Evolutionary conservation across 2,329 filamentous ascomycete species (phyloP).

Genomic region (Leptographium procerum): DNA sequence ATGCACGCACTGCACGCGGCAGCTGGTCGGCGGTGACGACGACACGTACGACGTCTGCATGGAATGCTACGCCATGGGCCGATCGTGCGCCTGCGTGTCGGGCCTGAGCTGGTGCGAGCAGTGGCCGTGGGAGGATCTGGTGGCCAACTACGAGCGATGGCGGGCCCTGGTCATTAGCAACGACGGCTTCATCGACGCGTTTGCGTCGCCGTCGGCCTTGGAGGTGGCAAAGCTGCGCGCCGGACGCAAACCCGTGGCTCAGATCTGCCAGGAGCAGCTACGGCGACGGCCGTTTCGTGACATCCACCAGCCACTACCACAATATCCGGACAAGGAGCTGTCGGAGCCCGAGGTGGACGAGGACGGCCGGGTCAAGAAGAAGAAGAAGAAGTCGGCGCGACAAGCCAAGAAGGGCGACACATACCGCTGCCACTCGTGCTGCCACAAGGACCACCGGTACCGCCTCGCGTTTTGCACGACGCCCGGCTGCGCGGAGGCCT

Average conservation of each 20-base stretch:
- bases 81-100: constrained; percentile 82
- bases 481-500: constrained; percentile 58
- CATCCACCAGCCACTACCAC: constrained; percentile 51
- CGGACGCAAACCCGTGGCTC: constrained; percentile 70
- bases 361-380: constrained; percentile 38
- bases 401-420: constrained; percentile 43
- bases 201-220: constrained; percentile 58
- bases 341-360: constrained; percentile 49
- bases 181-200: constrained; percentile 53
- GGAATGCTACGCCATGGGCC: constrained; percentile 97
- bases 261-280: constrained; percentile 89
- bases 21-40: constrained; percentile 53
- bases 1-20: constrained; percentile 70
- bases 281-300: constrained; percentile 71
- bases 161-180: constrained; percentile 65
- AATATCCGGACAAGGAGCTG: constrained; percentile 29
- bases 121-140: constrained; percentile 72
- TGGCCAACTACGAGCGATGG: constrained; percentile 72
- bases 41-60: constrained; percentile 95
- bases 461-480: constrained; percentile 71
- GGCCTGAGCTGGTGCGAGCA: constrained; percentile 86
- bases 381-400: constrained; percentile 51
- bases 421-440: constrained; percentile 70
- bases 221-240: constrained; percentile 55
- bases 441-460: constrained; percentile 68